Conservation (phyloP, 192 early-diverging fungal species). For the Bifiguratus adelaidae region DNA sequence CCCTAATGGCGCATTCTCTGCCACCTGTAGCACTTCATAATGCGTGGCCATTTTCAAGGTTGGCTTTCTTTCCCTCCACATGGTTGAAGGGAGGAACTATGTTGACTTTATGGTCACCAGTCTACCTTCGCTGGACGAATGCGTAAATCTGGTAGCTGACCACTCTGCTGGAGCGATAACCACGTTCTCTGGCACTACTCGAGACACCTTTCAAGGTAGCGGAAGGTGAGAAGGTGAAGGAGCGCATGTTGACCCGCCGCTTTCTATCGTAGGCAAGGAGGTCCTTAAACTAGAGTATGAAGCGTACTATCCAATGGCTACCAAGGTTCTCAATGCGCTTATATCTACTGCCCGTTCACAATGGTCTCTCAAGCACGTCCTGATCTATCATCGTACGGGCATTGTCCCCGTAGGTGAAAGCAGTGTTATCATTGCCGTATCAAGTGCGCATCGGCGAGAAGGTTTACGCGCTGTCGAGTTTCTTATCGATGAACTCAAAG, state of each 20-base stretch:
- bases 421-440: slow-evolving; percentile 74
- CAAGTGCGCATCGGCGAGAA: slow-evolving; percentile 68
- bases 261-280: slow-evolving; percentile 32
- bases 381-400: slow-evolving; percentile 73
- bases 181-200: slow-evolving; percentile 82
- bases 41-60: slow-evolving; percentile 2
- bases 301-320: slow-evolving; percentile 82
- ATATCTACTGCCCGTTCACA: slow-evolving; percentile 50
- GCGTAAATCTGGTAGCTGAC: slow-evolving; percentile 52
- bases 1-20: slow-evolving; percentile 21
- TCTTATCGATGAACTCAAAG: slow-evolving; percentile 89
- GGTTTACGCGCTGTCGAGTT: slow-evolving; percentile 66
- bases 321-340: slow-evolving; percentile 50
- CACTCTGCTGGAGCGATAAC: slow-evolving; percentile 78
- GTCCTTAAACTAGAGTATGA: slow-evolving; percentile 77
- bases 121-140: slow-evolving; percentile 39
- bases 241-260: too few relatives aligned
- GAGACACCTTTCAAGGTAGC: slow-evolving; percentile 71
- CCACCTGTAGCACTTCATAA: slow-evolving; percentile 43
- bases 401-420: slow-evolving; percentile 69
- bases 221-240: too few relatives aligned
- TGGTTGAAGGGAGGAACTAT: slow-evolving; percentile 20
- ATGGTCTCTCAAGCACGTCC: slow-evolving; percentile 58
- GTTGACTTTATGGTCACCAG: slow-evolving; percentile 44
- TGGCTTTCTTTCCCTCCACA: background rate